Evolutionary conservation across 306 rosid species (phyloP), one percentile per base, ranked within the genome.

Genomic region (Benincasa hispida): DNA sequence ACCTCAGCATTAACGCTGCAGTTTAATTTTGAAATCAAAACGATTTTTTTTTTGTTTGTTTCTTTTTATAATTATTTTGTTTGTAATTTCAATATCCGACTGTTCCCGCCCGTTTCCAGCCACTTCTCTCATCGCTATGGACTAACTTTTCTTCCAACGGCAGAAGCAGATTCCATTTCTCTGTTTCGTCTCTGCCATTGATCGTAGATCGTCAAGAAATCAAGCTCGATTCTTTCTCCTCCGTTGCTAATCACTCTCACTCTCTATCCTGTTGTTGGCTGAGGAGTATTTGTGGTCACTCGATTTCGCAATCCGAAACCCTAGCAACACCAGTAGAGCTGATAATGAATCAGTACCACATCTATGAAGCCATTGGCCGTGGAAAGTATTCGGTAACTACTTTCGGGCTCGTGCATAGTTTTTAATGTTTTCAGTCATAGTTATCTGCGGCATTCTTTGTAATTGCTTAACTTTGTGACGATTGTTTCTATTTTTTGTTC

Each of bases 361-460:
- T 94, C 42, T 92, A 94, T 82, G 93, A 91, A 89, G 97, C 97
- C 73, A 90, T 94, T 55, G 98, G 98, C 79, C 94, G 89, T n/a
- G 98, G 97, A 37, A 91, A 85, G 87, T 86, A 79, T 93, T 94
- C 98, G 82, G 98, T 94, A 89, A 79, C 15, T 1, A 39, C 11
- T 77, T 25, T 21, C 27, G 7, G 28, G 72, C 73, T 42, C 61
- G 24, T 77, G 6, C 9, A 1, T 4, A 28, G 56, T 77, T 8
- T 51, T 45, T 45, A 2, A 7, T 50, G 5, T 15, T 32, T 24
- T 51, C 9, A 4, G 75, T 3, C 65, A 13, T 12, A 28, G 27
- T 37, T 66, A 32, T 47, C 27, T 5, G 32, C 18, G 25, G 25
- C 75, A 63, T 57, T 39, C 18, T 21, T 54, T 76, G 54, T 21